Percentiles rank a stretch among this genome's conserved stretches.
Conservation (phyloP, 139 green algal genomes). For the Chlamydomonas sp. region DNA sequence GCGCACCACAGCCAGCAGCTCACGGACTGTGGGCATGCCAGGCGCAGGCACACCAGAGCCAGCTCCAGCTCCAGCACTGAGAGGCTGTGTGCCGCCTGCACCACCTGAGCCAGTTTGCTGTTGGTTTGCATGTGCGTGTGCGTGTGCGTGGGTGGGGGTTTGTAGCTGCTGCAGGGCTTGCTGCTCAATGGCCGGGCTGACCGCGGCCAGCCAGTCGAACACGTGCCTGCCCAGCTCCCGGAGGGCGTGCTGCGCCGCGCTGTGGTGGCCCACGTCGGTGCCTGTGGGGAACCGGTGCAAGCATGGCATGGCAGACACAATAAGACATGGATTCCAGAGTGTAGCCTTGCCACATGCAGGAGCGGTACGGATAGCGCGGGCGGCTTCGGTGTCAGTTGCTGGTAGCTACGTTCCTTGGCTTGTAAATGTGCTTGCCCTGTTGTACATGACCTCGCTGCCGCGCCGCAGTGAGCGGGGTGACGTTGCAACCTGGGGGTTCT, state of each 20-base stretch:
- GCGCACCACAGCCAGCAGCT: conserved; percentile 1
- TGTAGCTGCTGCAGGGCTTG: neutral
- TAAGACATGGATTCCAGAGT: too few relatives aligned
- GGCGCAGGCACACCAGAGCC: too few relatives aligned
- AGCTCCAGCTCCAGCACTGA: too few relatives aligned
- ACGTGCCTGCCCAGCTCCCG: conserved; percentile 14
- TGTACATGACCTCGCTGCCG: neutral
- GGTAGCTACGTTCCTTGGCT: too few relatives aligned
- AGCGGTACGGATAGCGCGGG: too few relatives aligned
- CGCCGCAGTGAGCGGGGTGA: neutral
- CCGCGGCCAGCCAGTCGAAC: conserved; percentile 9
- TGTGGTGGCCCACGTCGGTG: neutral
- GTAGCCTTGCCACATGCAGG: too few relatives aligned
- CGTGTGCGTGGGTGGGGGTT: neutral
- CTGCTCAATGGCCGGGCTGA: neutral
- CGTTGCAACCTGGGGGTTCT: neutral
- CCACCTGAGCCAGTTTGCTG: too few relatives aligned
- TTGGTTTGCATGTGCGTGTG: neutral
- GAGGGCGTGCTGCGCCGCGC: neutral
- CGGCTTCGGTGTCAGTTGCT: too few relatives aligned
- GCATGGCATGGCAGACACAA: too few relatives aligned
- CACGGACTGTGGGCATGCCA: neutral
- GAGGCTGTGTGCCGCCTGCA: too few relatives aligned
- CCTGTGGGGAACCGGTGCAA: neutral
- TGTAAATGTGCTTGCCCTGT: too few relatives aligned